Conservation (phyloP, 2,329 filamentous ascomycete genomes). For the Cryphonectria japonica region DNA sequence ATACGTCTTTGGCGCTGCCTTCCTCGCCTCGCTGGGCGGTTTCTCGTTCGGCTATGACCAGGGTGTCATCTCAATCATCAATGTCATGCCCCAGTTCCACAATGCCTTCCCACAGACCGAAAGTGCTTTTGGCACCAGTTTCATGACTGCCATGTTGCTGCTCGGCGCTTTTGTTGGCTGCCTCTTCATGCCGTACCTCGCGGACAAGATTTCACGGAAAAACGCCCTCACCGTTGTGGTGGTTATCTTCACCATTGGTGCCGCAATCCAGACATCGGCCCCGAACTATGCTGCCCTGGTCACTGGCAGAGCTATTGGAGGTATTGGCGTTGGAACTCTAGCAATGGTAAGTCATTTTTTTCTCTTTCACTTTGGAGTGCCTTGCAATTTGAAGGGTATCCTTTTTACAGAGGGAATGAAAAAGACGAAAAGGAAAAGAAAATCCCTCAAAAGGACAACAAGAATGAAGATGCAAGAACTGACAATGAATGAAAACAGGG, state of each 20-base stretch:
- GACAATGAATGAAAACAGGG: conserved; percentile 21
- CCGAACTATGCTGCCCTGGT: conserved; percentile 36
- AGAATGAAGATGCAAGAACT: background rate
- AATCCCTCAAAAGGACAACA: too few species aligned
- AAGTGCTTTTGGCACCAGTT: conserved; percentile 42
- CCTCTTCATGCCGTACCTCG: conserved; percentile 40
- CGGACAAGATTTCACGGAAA: conserved; percentile 48
- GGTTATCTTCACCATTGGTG: conserved; percentile 47
- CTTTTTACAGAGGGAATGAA: too few species aligned
- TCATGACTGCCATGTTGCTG: conserved; percentile 49
- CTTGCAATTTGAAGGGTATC: too few species aligned
- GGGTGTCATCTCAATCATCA: conserved; percentile 50
- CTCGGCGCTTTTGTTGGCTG: conserved; percentile 29
- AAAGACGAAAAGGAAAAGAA: too few species aligned
- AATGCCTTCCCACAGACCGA: conserved; percentile 38
- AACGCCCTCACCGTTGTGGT: conserved; percentile 45
- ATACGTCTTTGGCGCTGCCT: conserved; percentile 47
- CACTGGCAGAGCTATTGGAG: conserved; percentile 36
- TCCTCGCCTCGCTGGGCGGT: conserved; percentile 41
- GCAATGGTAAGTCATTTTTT: conserved; percentile 32
- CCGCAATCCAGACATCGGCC: conserved; percentile 43
- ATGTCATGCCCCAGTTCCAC: conserved; percentile 50
- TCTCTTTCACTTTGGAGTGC: too few species aligned
- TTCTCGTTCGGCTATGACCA: conserved; percentile 42
- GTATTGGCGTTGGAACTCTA: conserved; percentile 38